Base-by-base conservation (phyloP, 108 stramenopile species). In the Epithemia pelagica region DNA sequence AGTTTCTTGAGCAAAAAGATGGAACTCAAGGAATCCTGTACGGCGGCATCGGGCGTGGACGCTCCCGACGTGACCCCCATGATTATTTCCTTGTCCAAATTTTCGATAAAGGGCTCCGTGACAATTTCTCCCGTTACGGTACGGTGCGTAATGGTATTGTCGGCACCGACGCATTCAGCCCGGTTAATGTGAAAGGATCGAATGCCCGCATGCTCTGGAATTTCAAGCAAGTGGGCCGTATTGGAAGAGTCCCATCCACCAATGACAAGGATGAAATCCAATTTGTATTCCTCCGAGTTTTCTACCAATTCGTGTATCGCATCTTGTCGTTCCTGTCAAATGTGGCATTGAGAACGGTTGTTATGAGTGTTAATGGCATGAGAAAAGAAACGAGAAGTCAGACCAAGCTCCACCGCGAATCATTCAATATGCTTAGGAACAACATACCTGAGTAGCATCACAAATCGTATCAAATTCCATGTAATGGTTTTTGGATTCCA, bases 201-300 rank as follows among this genome's bases (percentile, higher is more conserved):
- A 26, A 95, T 76, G 28, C 87, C 87, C 28, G 81, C 81, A 58
- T 90, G 79, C 51, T 80, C 71, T 32, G 96, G 94, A 31, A 97
- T 97, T 73, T 97, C 97, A 31, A 94, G 74, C 58, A 97, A 80
- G 72, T 97, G 97, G 19, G 92, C 92, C 26, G 97, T 97, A 80
- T 97, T 97, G 67, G 91, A 90, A n/a, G 94, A 95, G 76, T 97
- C 97, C 85, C 92, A 97, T 32, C 97, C 97, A 28, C 97, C 97
- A 55, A 97, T 83, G 3, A 97, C 94, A 30, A 97, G 81, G 74
- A 97, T 97, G 71, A 97, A 95, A 76, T 96, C 97, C 24, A 97
- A 72, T 0, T 80, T 83, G 30, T 83, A 68, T 20, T 77, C 59
- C 22, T 78, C 68, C 8, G 79, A 65, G 52, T 88, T 89, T 32